phyloP scores from a whole-genome alignment of 495 filamentous ascomycete genomes.

The Aspergillus haitiensis region DNA sequence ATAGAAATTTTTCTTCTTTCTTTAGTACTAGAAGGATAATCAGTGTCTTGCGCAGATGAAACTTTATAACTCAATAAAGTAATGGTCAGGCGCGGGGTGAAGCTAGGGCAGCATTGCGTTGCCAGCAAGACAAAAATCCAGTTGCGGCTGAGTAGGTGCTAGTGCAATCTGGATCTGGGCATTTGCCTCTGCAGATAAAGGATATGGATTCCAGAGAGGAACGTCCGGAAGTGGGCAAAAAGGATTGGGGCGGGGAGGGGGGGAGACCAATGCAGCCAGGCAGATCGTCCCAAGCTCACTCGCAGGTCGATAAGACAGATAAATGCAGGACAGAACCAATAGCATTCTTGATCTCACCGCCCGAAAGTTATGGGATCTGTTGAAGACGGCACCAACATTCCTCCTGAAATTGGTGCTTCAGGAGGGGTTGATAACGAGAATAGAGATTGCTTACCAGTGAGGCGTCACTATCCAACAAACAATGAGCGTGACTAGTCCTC shows the following conservation, averaged over 20 bases:
- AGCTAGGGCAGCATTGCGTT: conserved; percentile 13
- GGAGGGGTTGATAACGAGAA: conserved; percentile 1
- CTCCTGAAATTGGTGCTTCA: not conserved
- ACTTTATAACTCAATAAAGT: not conserved
- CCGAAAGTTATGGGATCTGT: conserved; percentile 1
- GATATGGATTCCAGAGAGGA: not conserved
- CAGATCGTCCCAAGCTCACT: conserved; percentile 7
- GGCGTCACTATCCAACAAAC: conserved; percentile 7
- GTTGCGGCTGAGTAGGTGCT: not conserved
- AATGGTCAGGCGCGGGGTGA: conserved; percentile 4
- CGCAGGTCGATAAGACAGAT: conserved; percentile 13
- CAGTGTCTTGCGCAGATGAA: not conserved
- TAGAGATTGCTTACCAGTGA: conserved; percentile 18
- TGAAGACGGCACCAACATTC: conserved; percentile 6
- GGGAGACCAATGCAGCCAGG: conserved; percentile 2
- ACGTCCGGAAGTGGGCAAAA: not conserved
- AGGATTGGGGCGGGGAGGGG: conserved; percentile 5
- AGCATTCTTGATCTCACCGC: conserved; percentile 13
- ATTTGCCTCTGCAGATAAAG: not conserved
- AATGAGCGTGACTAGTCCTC: not conserved
- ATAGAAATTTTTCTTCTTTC: conserved; percentile 3
- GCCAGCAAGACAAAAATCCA: not conserved
- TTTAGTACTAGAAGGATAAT: conserved; percentile 3
- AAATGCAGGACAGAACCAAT: conserved; percentile 14
- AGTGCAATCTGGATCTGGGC: not conserved